Base-by-base conservation (phyloP, 495 filamentous ascomycete genomes). In the Massariosphaeria phaeospora region DNA sequence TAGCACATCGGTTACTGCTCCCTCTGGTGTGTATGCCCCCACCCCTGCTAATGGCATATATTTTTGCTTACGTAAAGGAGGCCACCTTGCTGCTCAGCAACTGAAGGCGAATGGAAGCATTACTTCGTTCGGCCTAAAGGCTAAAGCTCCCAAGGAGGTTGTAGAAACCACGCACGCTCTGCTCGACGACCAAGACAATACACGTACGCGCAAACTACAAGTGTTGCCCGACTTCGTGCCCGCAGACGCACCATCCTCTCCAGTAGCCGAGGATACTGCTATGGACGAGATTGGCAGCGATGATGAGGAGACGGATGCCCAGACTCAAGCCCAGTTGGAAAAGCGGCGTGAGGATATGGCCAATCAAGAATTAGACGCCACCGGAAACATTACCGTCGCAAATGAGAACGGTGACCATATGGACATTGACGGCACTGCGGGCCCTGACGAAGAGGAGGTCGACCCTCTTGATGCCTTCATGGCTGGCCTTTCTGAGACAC, bases 391-490 rank as follows among this genome's bases (percentile, higher is more conserved):
- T 9, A 21, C 7, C 7, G 29, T 7, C 62, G 57, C 66, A 49
- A 42, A 65, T 34, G 38, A 55, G 21, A 41, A 50, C 24, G 59
- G 55, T 34, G 52, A 58, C 34, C 61, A 73, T 66, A 72, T 61
- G 7, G 80, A 83, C 57, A 66, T 70, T 9, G 49, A 72, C 43
- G 60, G 51, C 44, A 70, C 71, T 17, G 63, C 61, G 17, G 48
- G 62, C 9, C 53, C 56, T 13, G 69, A 67, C 27, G 60, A 67
- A 20, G 90, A 91, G 25, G 90, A 95, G 18, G 69, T 88, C 47
- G 93, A 99, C 69, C 90, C 93, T 21, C 76, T 99, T 27, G 93
- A 99, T 72, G 91, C 90, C 9, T 99, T 90, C 72, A 97, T 99
- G 93, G 84, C 83, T 41, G 83, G 78, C 39, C 79, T 98, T 23